Base-by-base conservation (phyloP, 1,139 yeast species). In the Geotrichum bryndzae region DNA sequence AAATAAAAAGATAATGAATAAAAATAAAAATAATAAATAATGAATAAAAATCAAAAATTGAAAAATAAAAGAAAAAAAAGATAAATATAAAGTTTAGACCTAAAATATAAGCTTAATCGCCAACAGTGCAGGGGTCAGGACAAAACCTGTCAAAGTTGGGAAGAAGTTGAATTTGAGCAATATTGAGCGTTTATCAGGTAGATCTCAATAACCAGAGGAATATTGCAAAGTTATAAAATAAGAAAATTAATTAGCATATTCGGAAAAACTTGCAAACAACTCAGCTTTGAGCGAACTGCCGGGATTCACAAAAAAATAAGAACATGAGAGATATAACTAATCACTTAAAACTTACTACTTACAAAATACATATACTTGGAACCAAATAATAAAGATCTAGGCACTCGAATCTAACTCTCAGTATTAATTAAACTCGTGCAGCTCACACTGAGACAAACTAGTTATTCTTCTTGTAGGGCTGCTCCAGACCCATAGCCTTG, bases 401-500 rank as follows among this genome's bases (percentile, higher is more conserved):
- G 10, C 15, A 35, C 41, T 35, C 1, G 41, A 35, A 13, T 35
- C 15, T 35, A 13, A 13, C 41, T 10, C 41, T 4, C 15, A 35
- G 15, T 41, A 18, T 41, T 15, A 15, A 41, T 22, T 6, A 41
- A 1, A 15, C 15, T 22, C n/a, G 15, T 41, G 46, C 46, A 41
- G 7, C 46, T 15, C n/a, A 11, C n/a, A 15, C 6, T 41, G 15
- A 15, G 7, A 31, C 45, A 6, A 8, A 22, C 8, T 45, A 31
- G 51, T 53, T n/a, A 22, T 35, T 50, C 45, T 52, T 55, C 48
- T 57, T 57, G 53, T 63, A 63, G 22, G 63, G 66, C 57, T 53
- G 60, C 33, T 65, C 69, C 54, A 67, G 63, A 8, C 82, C 83
- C 78, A 81, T 72, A 51, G 84, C 84, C 69, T 78, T 74, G 61